These are phyloP conservation scores for Croton setiger DNA, from an alignment of 441 rosid species.

Conservation along the genomic window DNA sequence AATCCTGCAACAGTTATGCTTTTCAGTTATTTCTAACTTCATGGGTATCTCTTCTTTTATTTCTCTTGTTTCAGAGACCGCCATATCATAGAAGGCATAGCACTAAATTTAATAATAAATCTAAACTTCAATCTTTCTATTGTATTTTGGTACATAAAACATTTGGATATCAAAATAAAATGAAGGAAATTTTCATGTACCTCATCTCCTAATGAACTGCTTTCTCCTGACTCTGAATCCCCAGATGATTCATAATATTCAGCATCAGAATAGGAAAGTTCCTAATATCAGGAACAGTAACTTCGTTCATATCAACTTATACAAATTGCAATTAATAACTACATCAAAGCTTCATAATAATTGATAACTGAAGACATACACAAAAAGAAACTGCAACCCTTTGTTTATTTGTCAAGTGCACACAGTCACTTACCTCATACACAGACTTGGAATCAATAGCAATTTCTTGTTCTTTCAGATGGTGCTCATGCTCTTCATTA, in stretches of 20 bases:
- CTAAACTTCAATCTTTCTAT: neutral
- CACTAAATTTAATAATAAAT: neutral
- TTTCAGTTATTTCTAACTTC: neutral
- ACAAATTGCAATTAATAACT: neutral
- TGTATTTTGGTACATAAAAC: neutral
- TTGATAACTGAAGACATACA: no score
- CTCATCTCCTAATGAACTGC: constrained; percentile 41
- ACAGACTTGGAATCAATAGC: constrained; percentile 2
- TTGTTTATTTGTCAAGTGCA: neutral
- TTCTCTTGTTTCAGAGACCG: neutral
- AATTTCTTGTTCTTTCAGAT: constrained; percentile 1
- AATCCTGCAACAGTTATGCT: constrained; percentile 25
- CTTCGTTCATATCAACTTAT: neutral
- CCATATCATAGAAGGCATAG: neutral
- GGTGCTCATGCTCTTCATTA: neutral
- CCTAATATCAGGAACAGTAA: constrained; percentile 20
- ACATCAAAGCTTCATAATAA: neutral
- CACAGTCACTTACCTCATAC: neutral
- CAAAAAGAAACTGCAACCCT: neutral
- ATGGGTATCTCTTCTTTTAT: no score
- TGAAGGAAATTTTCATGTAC: constrained; percentile 36
- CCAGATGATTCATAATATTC: constrained; percentile 31
- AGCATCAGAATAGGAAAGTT: constrained; percentile 41
- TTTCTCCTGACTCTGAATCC: constrained; percentile 32
- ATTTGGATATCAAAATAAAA: neutral